A percentile compares a stretch with the other conserved stretches of the same genome.
phyloP scores from a whole-genome alignment of 441 rosid genomes.

The Melastoma candidum region DNA sequence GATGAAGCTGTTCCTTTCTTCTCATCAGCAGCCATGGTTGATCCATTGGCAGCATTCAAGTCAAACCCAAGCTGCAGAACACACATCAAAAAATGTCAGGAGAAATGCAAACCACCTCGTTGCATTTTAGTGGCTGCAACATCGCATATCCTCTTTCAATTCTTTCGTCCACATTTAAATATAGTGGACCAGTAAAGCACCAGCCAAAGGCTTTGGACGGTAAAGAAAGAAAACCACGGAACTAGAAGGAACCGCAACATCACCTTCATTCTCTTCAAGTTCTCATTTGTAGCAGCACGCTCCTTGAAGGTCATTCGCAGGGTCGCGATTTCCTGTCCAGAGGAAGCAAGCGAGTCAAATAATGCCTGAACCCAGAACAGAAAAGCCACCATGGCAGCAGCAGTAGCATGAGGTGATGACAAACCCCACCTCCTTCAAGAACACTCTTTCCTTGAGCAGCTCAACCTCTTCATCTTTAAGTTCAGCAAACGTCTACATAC shows the following conservation, averaged over 20 bases:
- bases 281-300: constrained; percentile 33
- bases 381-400: not conserved
- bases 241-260: not conserved
- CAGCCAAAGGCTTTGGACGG: not conserved
- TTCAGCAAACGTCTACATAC: constrained; percentile 25
- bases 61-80: too few species aligned
- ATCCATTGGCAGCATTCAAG: too few species aligned
- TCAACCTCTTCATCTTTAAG: constrained; percentile 54
- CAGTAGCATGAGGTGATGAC: not conserved
- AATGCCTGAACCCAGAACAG: not conserved
- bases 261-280: constrained; percentile 68
- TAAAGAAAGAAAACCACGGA: not conserved
- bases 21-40: too few species aligned
- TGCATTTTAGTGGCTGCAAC: too few species aligned
- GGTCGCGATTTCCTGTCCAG: constrained; percentile 41
- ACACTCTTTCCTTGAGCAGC: constrained; percentile 45
- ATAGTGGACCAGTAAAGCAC: too few species aligned
- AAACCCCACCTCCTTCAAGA: constrained; percentile 39
- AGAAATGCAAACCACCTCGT: too few species aligned
- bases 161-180: too few species aligned
- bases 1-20: too few species aligned
- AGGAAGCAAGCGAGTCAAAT: constrained; percentile 1
- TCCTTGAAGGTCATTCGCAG: constrained; percentile 35
- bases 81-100: too few species aligned
- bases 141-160: too few species aligned